These are phyloP conservation scores for Pilaira anomala DNA, from an alignment of 192 early-diverging fungal genomes.

Conservation along the genomic window DNA sequence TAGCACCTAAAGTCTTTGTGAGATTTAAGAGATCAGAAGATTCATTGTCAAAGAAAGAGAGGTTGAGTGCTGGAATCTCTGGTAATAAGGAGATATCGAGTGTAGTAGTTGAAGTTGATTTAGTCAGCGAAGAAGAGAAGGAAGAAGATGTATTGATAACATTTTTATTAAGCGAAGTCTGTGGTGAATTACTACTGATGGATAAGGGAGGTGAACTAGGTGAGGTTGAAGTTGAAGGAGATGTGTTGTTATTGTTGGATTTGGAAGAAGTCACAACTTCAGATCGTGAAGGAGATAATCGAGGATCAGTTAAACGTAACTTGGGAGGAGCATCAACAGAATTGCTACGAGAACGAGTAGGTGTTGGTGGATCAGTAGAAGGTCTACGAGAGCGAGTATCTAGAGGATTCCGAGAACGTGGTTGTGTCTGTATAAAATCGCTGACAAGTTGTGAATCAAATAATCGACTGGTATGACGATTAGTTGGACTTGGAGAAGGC, in stretches of 20 bases:
- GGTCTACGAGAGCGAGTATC: conserved; percentile 7
- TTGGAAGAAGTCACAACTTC: conserved; percentile 3
- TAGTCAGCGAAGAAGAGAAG: no score
- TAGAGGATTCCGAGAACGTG: conserved; percentile 6
- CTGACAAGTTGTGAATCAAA: neutral
- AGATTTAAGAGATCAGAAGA: conserved; percentile 32
- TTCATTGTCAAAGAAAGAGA: conserved; percentile 37
- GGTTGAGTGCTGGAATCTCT: conserved; percentile 14
- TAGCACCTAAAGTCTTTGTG: conserved; percentile 34
- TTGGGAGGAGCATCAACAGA: conserved; percentile 13
- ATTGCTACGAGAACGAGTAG: conserved; percentile 15
- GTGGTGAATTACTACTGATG: neutral
- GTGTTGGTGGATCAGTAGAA: conserved; percentile 4
- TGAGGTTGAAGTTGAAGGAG: neutral
- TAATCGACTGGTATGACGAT: conserved; percentile 1
- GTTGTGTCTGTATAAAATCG: neutral
- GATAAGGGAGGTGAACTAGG: conserved; percentile 1
- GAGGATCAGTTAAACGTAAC: neutral
- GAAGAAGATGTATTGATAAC: no score
- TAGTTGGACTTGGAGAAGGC: neutral
- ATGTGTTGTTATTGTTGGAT: neutral
- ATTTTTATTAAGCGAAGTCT: no score
- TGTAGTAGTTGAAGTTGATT: no score
- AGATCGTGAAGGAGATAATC: conserved; percentile 4
- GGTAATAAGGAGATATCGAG: conserved; percentile 1